Percentiles rank a stretch among this genome's conserved stretches.
Conservation (phyloP, 768 basidiomycete genomes). For the Fomitopsis pulvina region DNA sequence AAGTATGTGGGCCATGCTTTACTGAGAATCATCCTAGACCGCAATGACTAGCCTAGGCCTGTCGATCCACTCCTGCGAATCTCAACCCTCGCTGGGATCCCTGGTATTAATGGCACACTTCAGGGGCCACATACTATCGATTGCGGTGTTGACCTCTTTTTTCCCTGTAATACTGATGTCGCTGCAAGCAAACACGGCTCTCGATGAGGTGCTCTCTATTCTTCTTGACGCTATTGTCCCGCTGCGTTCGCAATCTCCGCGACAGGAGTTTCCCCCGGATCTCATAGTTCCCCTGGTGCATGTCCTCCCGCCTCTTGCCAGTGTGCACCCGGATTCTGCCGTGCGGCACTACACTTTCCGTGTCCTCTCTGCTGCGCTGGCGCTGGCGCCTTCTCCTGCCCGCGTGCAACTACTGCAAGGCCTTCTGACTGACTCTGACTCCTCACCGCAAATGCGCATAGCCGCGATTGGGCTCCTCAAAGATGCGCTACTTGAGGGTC, state of each 20-base stretch:
- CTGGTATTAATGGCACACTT: conserved; percentile 24
- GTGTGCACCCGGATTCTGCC: conserved; percentile 52
- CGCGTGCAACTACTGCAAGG: conserved; percentile 51
- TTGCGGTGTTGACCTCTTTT: conserved; percentile 11
- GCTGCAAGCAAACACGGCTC: conserved; percentile 43
- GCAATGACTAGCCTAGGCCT: conserved; percentile 19
- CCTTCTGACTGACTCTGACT: conserved; percentile 36
- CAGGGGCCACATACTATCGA: conserved; percentile 5
- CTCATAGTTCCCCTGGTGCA: conserved; percentile 41
- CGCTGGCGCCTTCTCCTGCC: conserved; percentile 37
- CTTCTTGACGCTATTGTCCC: conserved; percentile 33
- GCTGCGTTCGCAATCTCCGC: conserved; percentile 8
- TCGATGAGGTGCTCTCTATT: conserved; percentile 58
- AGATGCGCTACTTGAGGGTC: conserved; percentile 53
- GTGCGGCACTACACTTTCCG: conserved; percentile 58
- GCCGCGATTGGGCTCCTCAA: conserved; percentile 65
- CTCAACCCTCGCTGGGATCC: conserved; percentile 9
- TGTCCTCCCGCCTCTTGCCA: conserved; percentile 49
- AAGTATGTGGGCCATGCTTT: neutral
- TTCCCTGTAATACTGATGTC: conserved; percentile 21
- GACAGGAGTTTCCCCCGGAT: conserved; percentile 32
- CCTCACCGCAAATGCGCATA: conserved; percentile 61
- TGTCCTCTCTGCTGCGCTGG: conserved; percentile 47
- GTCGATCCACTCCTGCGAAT: conserved; percentile 5
- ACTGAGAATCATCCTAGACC: neutral